These are phyloP conservation scores for Copromyces sp. DNA, from an alignment of 495 filamentous ascomycete species.

Conservation along the genomic window DNA sequence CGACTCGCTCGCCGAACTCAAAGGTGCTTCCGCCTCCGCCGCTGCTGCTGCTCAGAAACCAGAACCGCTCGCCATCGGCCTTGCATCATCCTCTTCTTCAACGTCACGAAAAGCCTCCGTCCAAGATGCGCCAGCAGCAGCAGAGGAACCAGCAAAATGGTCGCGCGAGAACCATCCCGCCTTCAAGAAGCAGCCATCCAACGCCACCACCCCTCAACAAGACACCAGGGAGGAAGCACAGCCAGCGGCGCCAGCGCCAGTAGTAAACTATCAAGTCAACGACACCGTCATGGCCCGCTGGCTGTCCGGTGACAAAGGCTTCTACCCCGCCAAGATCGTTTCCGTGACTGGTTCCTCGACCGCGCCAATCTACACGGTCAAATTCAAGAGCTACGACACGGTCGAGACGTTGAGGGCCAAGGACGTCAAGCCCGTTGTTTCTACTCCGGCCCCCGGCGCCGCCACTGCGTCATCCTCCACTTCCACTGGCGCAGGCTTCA, in stretches of 20 bases:
- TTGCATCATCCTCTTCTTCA: not conserved
- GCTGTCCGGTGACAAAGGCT: constrained; percentile 77
- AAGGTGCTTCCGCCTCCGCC: constrained; percentile 32
- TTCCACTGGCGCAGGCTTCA: constrained; percentile 19
- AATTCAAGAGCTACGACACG: constrained; percentile 80
- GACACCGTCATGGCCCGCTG: constrained; percentile 85
- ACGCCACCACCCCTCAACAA: constrained; percentile 18
- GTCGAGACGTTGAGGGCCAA: constrained; percentile 77
- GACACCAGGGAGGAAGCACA: constrained; percentile 37
- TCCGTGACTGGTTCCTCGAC: constrained; percentile 84
- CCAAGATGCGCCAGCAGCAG: constrained; percentile 28
- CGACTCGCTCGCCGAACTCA: constrained; percentile 71
- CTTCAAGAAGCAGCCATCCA: constrained; percentile 44
- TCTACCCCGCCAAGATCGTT: constrained; percentile 88
- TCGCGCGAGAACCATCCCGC: constrained; percentile 62
- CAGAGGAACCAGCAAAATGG: constrained; percentile 48
- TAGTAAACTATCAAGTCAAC: constrained; percentile 61
- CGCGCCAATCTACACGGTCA: constrained; percentile 85
- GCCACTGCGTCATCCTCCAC: constrained; percentile 36
- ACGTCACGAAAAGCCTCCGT: constrained; percentile 15
- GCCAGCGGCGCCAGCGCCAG: constrained; percentile 30
- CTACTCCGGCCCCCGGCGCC: constrained; percentile 67
- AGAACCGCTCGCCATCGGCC: constrained; percentile 20
- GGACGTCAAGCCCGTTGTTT: constrained; percentile 69
- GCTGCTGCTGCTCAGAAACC: constrained; percentile 35